Evolutionary conservation across 106 monocot species (phyloP).

Genomic region (Xerophyta viscosa): DNA sequence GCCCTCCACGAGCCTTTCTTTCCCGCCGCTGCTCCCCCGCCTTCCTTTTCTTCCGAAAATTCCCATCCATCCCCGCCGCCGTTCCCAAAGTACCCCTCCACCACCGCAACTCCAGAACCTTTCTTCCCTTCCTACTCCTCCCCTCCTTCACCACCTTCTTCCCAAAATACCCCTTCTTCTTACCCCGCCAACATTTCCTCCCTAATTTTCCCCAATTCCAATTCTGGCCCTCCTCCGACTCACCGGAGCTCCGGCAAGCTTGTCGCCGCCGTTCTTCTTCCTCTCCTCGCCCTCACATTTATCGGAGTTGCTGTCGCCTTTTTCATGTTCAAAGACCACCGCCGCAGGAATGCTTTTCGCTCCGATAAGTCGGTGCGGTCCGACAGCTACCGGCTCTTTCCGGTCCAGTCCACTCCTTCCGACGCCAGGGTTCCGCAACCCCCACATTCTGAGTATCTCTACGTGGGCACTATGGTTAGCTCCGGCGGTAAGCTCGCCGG

Average conservation of each 20-base stretch:
- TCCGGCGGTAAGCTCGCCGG: constrained; percentile 9
- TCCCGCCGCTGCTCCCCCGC: constrained; percentile 9
- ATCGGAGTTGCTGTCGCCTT: constrained; percentile 23
- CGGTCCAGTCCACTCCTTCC: constrained; percentile 15
- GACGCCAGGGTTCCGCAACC: constrained; percentile 2
- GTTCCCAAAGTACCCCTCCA: constrained; percentile 11
- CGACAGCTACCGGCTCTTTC: constrained; percentile 36
- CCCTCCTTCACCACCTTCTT: not conserved
- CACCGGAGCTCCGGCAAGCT: constrained; percentile 1
- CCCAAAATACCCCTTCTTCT: constrained; percentile 4
- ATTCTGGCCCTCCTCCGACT: constrained; percentile 9
- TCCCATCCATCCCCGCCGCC: not conserved
- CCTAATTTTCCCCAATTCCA: constrained; percentile 22
- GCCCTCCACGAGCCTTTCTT: constrained; percentile 40
- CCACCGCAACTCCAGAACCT: constrained; percentile 15
- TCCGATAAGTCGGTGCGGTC: constrained; percentile 8
- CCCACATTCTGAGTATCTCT: constrained; percentile 37
- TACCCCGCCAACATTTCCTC: constrained; percentile 34
- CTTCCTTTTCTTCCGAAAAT: not conserved
- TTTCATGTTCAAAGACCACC: constrained; percentile 29
- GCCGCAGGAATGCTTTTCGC: not conserved
- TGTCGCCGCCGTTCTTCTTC: constrained; percentile 30
- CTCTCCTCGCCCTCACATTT: constrained; percentile 22
- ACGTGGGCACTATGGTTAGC: constrained; percentile 48
- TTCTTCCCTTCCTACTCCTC: constrained; percentile 26